Evolutionary conservation across 2,329 filamentous ascomycete species (phyloP).

Genomic region (Aspergillus alliaceus): DNA sequence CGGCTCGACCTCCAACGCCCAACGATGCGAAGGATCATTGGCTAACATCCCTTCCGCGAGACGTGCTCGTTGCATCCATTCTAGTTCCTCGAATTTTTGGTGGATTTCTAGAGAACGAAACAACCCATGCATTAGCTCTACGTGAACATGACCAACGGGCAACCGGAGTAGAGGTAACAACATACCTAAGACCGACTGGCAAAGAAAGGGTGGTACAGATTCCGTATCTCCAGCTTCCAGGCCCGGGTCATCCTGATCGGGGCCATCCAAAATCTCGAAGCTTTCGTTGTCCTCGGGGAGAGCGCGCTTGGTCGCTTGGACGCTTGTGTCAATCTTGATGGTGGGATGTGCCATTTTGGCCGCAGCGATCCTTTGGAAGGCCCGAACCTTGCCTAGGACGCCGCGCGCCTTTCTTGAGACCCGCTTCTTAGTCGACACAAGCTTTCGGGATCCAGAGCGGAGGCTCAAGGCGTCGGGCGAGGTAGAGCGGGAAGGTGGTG

Average conservation of each 20-base stretch:
- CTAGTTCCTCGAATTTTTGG: conserved; percentile 61
- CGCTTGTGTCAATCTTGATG: conserved; percentile 41
- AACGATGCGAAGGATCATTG: conserved; percentile 53
- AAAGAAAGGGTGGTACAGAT: conserved; percentile 39
- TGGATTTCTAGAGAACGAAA: conserved; percentile 52
- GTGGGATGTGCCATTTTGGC: conserved; percentile 44
- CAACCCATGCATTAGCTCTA: conserved; percentile 9
- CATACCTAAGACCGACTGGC: conserved; percentile 39
- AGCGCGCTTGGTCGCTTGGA: conserved; percentile 40
- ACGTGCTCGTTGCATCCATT: conserved; percentile 60
- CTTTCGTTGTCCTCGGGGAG: conserved; percentile 35
- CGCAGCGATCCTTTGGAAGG: conserved; percentile 39
- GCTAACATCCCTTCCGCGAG: conserved; percentile 47
- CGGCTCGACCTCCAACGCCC: conserved; percentile 58
- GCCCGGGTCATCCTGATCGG: conserved; percentile 28
- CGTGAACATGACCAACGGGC: background rate
- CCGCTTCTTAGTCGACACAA: conserved; percentile 31
- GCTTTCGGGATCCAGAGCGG: conserved; percentile 31
- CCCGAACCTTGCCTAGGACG: conserved; percentile 42
- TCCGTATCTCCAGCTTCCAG: conserved; percentile 31
- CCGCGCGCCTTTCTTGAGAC: conserved; percentile 42
- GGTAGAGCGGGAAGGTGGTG: conserved; percentile 30
- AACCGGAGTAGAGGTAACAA: conserved; percentile 17
- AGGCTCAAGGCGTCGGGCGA: conserved; percentile 31
- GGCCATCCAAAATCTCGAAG: conserved; percentile 23